Percentiles rank a stretch among this genome's conserved stretches.
Evolutionary conservation across 2,329 filamentous ascomycete species (phyloP).

Genomic region (Diaporthe sp.): DNA sequence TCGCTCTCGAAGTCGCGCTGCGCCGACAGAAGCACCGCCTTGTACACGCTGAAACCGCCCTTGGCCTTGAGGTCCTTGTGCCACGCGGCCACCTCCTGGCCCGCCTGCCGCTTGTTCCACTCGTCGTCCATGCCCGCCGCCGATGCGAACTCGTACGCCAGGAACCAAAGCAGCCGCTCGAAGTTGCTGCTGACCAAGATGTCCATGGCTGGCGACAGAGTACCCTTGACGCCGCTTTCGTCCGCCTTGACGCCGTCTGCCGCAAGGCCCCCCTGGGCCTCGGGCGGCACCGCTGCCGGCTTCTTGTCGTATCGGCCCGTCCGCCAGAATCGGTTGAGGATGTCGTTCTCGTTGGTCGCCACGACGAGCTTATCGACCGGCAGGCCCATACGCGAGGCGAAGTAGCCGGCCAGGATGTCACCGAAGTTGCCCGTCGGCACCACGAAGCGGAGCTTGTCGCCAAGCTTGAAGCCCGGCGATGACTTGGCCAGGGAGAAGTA

Average conservation of each 20-base stretch:
- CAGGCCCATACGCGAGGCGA: conserved; percentile 70
- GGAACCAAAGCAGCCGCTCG: conserved; percentile 93
- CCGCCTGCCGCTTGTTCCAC: conserved; percentile 75
- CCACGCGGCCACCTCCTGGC: conserved; percentile 83
- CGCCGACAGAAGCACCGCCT: conserved; percentile 77
- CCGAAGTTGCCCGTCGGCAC: conserved; percentile 98
- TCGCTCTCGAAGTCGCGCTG: conserved; percentile 85
- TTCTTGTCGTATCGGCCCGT: conserved; percentile 91
- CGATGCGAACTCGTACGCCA: conserved; percentile 78
- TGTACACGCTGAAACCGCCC: conserved; percentile 84
- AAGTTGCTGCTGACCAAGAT: conserved; percentile 97
- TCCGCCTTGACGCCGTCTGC: conserved; percentile 72
- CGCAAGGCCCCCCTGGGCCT: conserved; percentile 72
- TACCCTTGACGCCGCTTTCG: conserved; percentile 85
- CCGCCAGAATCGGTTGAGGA: conserved; percentile 94
- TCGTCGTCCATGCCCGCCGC: conserved; percentile 70
- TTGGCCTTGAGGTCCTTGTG: conserved; percentile 81
- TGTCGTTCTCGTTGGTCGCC: conserved; percentile 97
- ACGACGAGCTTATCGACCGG: conserved; percentile 90
- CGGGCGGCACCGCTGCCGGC: conserved; percentile 62
- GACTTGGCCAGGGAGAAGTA: conserved; percentile 83
- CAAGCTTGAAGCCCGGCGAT: conserved; percentile 68
- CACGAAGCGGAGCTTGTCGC: conserved; percentile 82
- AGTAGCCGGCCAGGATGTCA: conserved; percentile 93
- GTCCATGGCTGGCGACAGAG: conserved; percentile 95